These are phyloP conservation scores for Globisporangium apiculatum DNA, from an alignment of 352 stramenopile genomes.

Conservation along the genomic window DNA sequence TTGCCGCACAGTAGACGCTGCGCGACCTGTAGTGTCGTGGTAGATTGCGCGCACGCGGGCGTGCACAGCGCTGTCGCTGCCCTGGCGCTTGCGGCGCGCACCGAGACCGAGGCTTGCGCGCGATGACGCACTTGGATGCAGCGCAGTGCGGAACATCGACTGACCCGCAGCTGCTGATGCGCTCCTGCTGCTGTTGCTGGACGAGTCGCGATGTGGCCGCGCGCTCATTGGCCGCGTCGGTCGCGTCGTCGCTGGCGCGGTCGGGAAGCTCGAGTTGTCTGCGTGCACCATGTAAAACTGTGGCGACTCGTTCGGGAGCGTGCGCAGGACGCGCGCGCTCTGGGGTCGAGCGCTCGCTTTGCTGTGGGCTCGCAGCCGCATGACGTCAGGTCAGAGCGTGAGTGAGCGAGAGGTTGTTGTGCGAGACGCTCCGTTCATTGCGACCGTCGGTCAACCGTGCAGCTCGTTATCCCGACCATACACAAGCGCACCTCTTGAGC, in stretches of 20 bases:
- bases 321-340: conserved; percentile 27
- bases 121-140: not conserved
- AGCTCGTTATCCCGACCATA: no score
- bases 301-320: conserved; percentile 34
- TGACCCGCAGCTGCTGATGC: conserved; percentile 1
- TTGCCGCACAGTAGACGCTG: conserved; percentile 12
- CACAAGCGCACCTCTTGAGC: conserved; percentile 28
- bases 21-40: conserved; percentile 26
- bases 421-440: not conserved
- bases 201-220: conserved; percentile 18
- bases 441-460: no score
- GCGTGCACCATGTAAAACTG: conserved; percentile 52
- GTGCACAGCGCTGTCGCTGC: conserved; percentile 21
- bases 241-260: conserved; percentile 1
- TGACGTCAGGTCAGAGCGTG: not conserved
- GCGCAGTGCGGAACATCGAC: not conserved
- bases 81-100: conserved; percentile 30
- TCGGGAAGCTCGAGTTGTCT: conserved; percentile 24
- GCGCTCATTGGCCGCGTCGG: conserved; percentile 35
- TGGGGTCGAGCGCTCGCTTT: conserved; percentile 29
- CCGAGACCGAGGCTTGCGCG: conserved; percentile 10
- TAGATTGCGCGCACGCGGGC: conserved; percentile 46
- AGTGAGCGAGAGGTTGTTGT: not conserved
- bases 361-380: conserved; percentile 10
- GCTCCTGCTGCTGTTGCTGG: conserved; percentile 6